Percentiles rank a stretch among this genome's conserved stretches.
Evolutionary conservation across 805 yeast species (phyloP).

Genomic region (Grigorovia transvaalensis): DNA sequence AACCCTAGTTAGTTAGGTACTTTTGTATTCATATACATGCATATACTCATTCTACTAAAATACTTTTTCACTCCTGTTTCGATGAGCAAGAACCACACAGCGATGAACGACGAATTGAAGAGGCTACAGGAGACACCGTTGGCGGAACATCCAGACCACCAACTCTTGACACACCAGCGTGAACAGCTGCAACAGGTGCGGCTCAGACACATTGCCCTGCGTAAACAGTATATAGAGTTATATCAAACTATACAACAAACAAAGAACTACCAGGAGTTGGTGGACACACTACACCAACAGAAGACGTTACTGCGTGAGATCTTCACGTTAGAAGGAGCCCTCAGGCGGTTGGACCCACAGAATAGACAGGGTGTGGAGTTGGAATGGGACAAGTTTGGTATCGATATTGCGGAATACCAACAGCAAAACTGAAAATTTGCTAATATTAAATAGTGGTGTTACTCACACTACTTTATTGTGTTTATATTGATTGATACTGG

Average conservation of each 20-base stretch:
- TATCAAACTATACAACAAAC: conserved; percentile 22
- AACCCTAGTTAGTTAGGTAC: conserved; percentile 15
- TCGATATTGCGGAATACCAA: conserved; percentile 17
- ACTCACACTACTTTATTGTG: too few relatives aligned
- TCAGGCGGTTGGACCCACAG: conserved; percentile 2
- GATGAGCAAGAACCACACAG: too few relatives aligned
- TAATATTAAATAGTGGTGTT: too few relatives aligned
- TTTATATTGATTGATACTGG: not conserved
- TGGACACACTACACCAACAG: conserved; percentile 19
- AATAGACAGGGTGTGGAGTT: conserved; percentile 3
- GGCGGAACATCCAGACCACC: conserved; percentile 16
- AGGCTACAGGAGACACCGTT: conserved; percentile 18
- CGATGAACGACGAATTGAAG: not conserved
- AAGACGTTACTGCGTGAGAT: conserved; percentile 19
- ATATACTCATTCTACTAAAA: not conserved
- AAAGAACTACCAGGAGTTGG: conserved; percentile 24
- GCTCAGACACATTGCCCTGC: conserved; percentile 13
- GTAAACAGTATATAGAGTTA: conserved; percentile 17
- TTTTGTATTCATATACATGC: not conserved
- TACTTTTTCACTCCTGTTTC: too few relatives aligned
- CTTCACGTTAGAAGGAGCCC: conserved; percentile 21
- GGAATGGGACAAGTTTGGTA: conserved; percentile 21
- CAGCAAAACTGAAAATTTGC: not conserved
- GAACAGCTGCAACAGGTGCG: conserved; percentile 14
- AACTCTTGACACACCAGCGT: conserved; percentile 14